Evolutionary conservation across 805 yeast species (phyloP), one percentile per base, ranked within the genome.

Genomic region (Kuraishia cidri): DNA sequence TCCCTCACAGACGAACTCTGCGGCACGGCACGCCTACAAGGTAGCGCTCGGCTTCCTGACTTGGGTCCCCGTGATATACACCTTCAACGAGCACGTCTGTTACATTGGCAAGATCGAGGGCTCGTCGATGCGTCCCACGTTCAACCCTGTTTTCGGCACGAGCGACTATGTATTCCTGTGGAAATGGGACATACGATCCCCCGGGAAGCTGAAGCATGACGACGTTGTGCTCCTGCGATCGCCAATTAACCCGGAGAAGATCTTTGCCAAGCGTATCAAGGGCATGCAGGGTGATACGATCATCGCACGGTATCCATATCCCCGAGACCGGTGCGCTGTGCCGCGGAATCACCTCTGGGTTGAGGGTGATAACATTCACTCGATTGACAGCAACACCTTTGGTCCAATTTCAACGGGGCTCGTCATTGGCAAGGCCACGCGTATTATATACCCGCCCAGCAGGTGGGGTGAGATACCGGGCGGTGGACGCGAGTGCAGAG

Each of bases 261-360:
- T 83, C n/a, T 69, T 81, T 33, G 78, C 92, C 21, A 90, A 90
- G 55, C 61, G 97, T 23, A 69, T 90, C 4, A 71, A 80, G 38
- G 97, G 81, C 0, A 45, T 74, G 2, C 85, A 73, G 34, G 90
- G 92, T 16, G 94, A 87, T 43, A 48, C 62, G 4, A 65, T 88
- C 0, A 47, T 55, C 5, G 75, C 94, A 2, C 62, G 79, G 35
- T 58, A 66, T 26, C 79, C 78, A 15, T 85, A 84, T 47, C 86
- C 94, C 5, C 68, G 76, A 47, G 60, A 64, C 2, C 56, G 62
- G 28, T 77, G 79, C 4, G 54, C 58, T 22, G 60, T 90, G 2
- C 96, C 96, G 2, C 57, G 81, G 34, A 79, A 76, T 46, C 97
- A 90, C 50, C 44, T 85, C 5, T 90, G 97, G 97, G 87, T 87